Evolutionary conservation across 2,329 filamentous ascomycete species (phyloP).

Genomic region (Falciphora oryzae): DNA sequence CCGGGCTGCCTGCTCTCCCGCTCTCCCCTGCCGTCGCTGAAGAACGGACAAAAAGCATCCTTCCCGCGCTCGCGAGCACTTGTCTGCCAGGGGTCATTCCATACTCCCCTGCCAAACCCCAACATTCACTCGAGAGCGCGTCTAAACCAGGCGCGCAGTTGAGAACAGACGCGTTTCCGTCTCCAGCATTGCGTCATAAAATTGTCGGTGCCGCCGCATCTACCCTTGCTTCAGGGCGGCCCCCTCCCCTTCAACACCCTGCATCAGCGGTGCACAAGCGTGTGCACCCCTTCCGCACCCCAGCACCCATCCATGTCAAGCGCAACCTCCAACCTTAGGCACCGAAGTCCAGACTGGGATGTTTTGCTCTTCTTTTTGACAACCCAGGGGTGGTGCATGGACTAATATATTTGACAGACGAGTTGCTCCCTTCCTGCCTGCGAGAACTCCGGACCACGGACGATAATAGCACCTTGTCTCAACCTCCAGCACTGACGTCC

Average conservation of each 20-base stretch:
- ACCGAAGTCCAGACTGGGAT: neutral
- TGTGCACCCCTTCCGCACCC: slow-evolving; percentile 5
- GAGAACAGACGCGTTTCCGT: neutral
- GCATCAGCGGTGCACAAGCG: slow-evolving; percentile 9
- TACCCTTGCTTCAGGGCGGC: slow-evolving; percentile 1
- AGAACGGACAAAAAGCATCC: neutral
- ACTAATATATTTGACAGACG: neutral
- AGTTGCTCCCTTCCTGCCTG: neutral
- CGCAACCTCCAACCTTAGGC: neutral
- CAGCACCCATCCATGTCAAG: neutral
- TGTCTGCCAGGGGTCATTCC: neutral
- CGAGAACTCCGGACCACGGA: neutral
- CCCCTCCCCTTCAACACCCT: slow-evolving; percentile 1
- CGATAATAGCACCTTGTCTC: neutral
- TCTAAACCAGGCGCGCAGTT: neutral
- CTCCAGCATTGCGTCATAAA: slow-evolving; percentile 9
- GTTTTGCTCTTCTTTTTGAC: neutral
- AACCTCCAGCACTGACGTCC: neutral
- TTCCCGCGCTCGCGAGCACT: neutral
- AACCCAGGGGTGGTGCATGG: neutral
- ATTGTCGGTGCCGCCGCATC: slow-evolving; percentile 5
- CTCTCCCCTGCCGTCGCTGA: neutral
- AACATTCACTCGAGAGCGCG: neutral
- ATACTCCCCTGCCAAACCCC: neutral
- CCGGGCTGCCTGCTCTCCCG: neutral